Base-by-base conservation (phyloP, 2,329 filamentous ascomycete species). In the Endoconidiophora polonica region DNA sequence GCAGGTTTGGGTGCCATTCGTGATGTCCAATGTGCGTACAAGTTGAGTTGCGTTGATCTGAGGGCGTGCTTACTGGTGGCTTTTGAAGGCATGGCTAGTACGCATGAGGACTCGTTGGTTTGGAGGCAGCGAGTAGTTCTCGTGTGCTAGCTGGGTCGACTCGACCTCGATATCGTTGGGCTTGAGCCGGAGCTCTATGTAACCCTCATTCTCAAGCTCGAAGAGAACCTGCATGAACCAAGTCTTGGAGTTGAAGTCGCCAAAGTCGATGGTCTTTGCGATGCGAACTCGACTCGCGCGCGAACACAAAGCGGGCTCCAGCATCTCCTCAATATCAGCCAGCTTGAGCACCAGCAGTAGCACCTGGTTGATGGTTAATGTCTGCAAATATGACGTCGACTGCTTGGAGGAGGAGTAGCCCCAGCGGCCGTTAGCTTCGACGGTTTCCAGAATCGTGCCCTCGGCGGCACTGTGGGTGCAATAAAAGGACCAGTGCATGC, bases 161-260 rank as follows among this genome's bases (percentile, higher is more conserved):
- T 52, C 50, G 12, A 12, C 14, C 22, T 48, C 41, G 24, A 52
- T 48, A 12, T 43, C 23, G 33, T 42, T n/a, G 3, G 41, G 33
- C 14, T 23, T 42, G 16, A 20, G 24, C 10, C 38, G 40, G 4
- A 52, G 41, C 7, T 49, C 50, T 14, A 55, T 51, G 45, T 54
- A 55, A 16, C 54, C 54, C 51, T 55, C 54, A 41, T 52, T 52
- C 16, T 52, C 54, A 9, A 55, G 48, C 47, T 52, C 52, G 41
- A 41, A 48, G 29, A 54, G 42, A 38, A 49, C 54, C 45, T 50
- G 49, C 44, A 51, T 45, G 42, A 52, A 29, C 54, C 54, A 55
- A 3, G 50, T 33, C 23, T 50, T 53, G 29, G 49, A 50, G 40
- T 18, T 38, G 33, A 54, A 52, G 10, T 33, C 48, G 4, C 50